A percentile compares a stretch with the other conserved stretches of the same genome.
phyloP scores from a whole-genome alignment of 2,329 filamentous ascomycete species.

The Fusarium subtropicale region DNA sequence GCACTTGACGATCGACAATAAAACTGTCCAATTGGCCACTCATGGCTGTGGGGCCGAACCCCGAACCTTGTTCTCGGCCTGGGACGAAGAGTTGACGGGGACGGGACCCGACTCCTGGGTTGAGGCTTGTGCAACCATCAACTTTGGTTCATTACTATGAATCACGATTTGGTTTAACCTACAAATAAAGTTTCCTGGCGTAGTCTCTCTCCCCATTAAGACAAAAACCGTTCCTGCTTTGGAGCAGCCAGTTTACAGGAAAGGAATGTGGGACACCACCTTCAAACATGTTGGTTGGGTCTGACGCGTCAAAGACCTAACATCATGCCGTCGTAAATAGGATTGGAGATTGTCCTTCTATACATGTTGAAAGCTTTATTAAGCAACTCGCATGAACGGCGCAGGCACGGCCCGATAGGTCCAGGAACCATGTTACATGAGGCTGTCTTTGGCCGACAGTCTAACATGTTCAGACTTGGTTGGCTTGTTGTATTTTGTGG shows the following conservation, averaged over 20 bases:
- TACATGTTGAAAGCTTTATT: neutral
- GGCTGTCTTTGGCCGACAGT: no score
- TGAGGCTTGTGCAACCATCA: slow-evolving; percentile 12
- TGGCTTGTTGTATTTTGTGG: slow-evolving; percentile 1
- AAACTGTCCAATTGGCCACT: neutral
- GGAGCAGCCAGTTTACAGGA: slow-evolving; percentile 2
- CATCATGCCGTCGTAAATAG: slow-evolving; percentile 11
- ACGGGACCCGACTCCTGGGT: slow-evolving; percentile 14
- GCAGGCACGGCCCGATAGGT: neutral
- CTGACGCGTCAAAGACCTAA: slow-evolving; percentile 10
- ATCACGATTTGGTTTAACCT: neutral
- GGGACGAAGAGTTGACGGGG: slow-evolving; percentile 21
- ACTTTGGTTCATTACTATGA: neutral
- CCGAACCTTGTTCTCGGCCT: slow-evolving; percentile 16
- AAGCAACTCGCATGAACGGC: neutral
- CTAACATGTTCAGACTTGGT: neutral
- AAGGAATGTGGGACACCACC: slow-evolving; percentile 37
- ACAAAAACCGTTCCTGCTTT: slow-evolving; percentile 22
- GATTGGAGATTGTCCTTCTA: neutral
- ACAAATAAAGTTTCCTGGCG: slow-evolving; percentile 16
- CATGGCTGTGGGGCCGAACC: slow-evolving; percentile 7
- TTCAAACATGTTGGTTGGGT: slow-evolving; percentile 10
- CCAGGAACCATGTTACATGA: neutral
- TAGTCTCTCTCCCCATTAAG: neutral
- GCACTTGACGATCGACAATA: neutral